phyloP scores from a whole-genome alignment of 2,329 filamentous ascomycete genomes.

The Bretziella fagacearum region DNA sequence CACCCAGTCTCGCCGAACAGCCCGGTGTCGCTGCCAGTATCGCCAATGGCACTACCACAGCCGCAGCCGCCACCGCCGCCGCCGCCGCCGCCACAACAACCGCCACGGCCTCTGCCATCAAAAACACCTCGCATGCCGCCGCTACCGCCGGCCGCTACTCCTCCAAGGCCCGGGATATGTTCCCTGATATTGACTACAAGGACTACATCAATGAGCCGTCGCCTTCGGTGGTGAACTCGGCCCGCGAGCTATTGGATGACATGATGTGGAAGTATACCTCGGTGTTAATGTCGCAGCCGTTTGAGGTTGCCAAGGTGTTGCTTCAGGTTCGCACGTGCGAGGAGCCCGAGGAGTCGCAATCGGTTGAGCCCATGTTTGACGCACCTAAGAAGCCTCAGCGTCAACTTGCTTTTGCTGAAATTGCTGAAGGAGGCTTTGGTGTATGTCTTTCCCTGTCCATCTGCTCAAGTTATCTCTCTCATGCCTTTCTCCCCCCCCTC shows the following conservation, averaged over 20 bases:
- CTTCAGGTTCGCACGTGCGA: constrained; percentile 48
- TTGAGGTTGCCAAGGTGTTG: constrained; percentile 90
- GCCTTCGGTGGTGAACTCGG: constrained; percentile 51
- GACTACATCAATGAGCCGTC: constrained; percentile 66
- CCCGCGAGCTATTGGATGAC: constrained; percentile 64
- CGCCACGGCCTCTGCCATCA: constrained; percentile 27
- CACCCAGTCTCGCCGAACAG: constrained; percentile 35
- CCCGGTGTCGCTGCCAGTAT: constrained; percentile 22
- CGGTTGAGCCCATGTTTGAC: constrained; percentile 13
- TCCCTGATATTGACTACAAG: constrained; percentile 82
- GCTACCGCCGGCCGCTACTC: constrained; percentile 25
- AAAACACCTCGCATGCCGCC: constrained; percentile 20
- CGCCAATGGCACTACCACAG: constrained; percentile 20
- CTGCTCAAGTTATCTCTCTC: background rate
- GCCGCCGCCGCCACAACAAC: constrained; percentile 16
- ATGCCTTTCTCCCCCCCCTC: background rate
- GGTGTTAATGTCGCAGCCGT: constrained; percentile 80
- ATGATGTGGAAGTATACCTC: constrained; percentile 84
- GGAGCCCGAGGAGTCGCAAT: constrained; percentile 11
- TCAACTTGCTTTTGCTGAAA: constrained; percentile 2
- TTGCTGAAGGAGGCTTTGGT: constrained; percentile 12
- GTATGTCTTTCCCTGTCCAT: constrained; percentile 6
- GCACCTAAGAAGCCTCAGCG: constrained; percentile 13
- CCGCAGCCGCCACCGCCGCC: constrained; percentile 30
- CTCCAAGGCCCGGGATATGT: constrained; percentile 62